A percentile compares a stretch with the other conserved stretches of the same genome.
Evolutionary conservation across 805 yeast species (phyloP).

Genomic region (Teunomyces barrocoloradensis): DNA sequence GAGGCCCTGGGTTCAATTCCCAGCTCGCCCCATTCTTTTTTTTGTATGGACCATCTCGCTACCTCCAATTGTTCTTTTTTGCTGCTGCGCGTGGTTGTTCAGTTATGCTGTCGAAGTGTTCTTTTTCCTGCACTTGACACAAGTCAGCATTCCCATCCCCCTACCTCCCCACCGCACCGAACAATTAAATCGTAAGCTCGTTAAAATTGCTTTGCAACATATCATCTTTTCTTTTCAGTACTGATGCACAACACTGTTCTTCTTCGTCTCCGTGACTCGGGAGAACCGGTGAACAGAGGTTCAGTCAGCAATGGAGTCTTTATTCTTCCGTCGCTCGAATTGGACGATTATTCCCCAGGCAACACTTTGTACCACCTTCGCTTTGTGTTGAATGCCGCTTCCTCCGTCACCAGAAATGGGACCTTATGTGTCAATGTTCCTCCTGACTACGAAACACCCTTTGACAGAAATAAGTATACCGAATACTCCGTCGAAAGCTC

Average conservation of each 20-base stretch:
- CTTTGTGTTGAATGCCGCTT: slow-evolving; percentile 71
- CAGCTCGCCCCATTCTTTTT: slow-evolving; percentile 39
- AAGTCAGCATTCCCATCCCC: not conserved
- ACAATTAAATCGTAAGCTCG: not conserved
- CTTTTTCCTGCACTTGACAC: not conserved
- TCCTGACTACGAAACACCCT: slow-evolving; percentile 34
- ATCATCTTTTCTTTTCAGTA: not conserved
- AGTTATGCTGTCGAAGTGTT: not conserved
- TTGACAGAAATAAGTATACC: slow-evolving; percentile 56
- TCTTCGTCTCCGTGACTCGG: slow-evolving; percentile 45
- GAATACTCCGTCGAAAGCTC: slow-evolving; percentile 51
- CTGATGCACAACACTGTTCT: slow-evolving; percentile 35
- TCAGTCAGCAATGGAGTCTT: slow-evolving; percentile 46
- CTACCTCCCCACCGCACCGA: slow-evolving; percentile 1
- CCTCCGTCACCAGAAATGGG: slow-evolving; percentile 69
- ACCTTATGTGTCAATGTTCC: slow-evolving; percentile 75
- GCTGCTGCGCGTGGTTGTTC: not conserved
- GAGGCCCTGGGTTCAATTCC: slow-evolving; percentile 66
- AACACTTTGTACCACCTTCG: slow-evolving; percentile 51
- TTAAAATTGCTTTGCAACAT: not conserved
- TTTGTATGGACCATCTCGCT: not conserved
- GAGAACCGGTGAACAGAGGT: slow-evolving; percentile 43
- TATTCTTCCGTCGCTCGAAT: slow-evolving; percentile 47
- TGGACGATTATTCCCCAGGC: slow-evolving; percentile 25
- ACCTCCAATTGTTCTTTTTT: not conserved